phyloP scores from a whole-genome alignment of 345 rosid genomes.

The Pugionium cornutum region DNA sequence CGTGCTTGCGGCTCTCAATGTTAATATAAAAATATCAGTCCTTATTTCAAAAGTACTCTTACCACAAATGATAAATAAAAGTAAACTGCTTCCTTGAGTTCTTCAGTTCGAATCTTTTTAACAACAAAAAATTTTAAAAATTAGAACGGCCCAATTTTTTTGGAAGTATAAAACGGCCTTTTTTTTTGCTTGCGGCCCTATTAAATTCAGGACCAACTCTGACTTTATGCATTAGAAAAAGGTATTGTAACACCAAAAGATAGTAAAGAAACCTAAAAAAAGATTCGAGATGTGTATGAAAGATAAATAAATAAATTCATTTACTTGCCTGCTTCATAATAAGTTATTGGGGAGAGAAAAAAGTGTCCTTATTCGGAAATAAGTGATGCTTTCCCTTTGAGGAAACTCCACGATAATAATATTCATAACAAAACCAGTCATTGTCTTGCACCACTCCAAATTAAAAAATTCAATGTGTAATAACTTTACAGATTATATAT shows the following conservation, averaged over 20 bases:
- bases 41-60: too few species aligned
- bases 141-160: too few species aligned
- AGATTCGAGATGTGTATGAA: neutral
- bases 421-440: conserved; percentile 29
- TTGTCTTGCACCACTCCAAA: conserved; percentile 38
- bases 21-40: too few species aligned
- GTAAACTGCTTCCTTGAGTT: too few species aligned
- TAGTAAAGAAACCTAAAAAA: conserved; percentile 17
- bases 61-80: too few species aligned
- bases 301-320: neutral
- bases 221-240: conserved; percentile 10
- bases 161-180: too few species aligned
- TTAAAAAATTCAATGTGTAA: neutral
- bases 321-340: conserved; percentile 13
- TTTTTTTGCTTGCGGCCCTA: too few species aligned
- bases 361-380: conserved; percentile 33
- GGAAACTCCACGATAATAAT: conserved; percentile 34
- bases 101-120: too few species aligned
- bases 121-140: too few species aligned
- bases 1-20: too few species aligned
- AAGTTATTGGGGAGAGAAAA: conserved; percentile 5
- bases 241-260: conserved; percentile 12
- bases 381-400: conserved; percentile 36
- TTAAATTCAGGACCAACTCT: too few species aligned
- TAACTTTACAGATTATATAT: conserved; percentile 10